phyloP scores from a whole-genome alignment of 2,329 filamentous ascomycete genomes.

The Endocalyx cinctus region DNA sequence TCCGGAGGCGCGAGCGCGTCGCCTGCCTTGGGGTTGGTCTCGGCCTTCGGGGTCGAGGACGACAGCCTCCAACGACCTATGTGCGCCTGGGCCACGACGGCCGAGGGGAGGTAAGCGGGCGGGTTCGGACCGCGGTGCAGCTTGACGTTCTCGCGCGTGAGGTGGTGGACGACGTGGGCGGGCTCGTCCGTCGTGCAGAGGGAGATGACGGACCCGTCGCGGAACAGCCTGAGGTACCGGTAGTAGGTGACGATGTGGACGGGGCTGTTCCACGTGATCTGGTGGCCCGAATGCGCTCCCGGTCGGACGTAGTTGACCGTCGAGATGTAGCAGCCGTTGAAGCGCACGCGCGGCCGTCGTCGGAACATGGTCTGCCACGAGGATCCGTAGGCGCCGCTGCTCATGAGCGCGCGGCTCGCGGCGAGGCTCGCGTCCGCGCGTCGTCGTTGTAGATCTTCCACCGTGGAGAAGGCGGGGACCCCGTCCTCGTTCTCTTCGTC shows the following conservation, averaged over 20 bases:
- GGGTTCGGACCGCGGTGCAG: conserved; percentile 32
- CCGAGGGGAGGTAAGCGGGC: conserved; percentile 40
- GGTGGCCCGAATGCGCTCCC: conserved; percentile 67
- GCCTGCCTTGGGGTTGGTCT: neutral
- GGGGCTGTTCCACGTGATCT: conserved; percentile 71
- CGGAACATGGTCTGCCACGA: conserved; percentile 72
- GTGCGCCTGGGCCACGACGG: conserved; percentile 65
- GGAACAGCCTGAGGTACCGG: conserved; percentile 91
- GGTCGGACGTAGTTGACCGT: conserved; percentile 92
- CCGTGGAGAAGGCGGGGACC: conserved; percentile 21
- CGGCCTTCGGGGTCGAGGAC: conserved; percentile 26
- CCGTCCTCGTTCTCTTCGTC: conserved; percentile 24
- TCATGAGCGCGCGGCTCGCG: conserved; percentile 38
- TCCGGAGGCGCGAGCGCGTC: conserved; percentile 5
- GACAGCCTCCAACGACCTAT: conserved; percentile 50
- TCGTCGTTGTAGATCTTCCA: conserved; percentile 20
- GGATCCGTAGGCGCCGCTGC: conserved; percentile 37
- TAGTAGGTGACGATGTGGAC: conserved; percentile 98
- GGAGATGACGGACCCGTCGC: conserved; percentile 78
- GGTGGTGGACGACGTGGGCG: conserved; percentile 77
- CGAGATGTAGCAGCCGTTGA: conserved; percentile 93
- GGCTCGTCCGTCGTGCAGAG: conserved; percentile 80
- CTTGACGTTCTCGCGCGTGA: conserved; percentile 67
- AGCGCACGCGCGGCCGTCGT: conserved; percentile 77
- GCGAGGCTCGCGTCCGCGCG: conserved; percentile 29